phyloP scores from a whole-genome alignment of 805 yeast genomes.

The Saccharomyces jurei region DNA sequence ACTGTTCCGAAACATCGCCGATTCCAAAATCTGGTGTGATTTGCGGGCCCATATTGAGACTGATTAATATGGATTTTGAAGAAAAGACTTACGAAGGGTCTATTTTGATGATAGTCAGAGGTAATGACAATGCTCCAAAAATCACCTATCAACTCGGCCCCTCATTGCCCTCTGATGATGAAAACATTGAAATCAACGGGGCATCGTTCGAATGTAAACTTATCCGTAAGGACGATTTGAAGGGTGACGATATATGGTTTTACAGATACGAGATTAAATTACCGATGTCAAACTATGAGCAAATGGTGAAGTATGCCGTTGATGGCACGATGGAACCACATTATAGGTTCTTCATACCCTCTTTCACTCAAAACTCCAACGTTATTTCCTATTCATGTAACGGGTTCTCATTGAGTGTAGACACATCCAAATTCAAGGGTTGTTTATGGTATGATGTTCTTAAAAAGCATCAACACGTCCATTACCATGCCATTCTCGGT shows the following conservation, averaged over 20 bases:
- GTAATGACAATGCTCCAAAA: slow-evolving; percentile 32
- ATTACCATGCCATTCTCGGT: slow-evolving; percentile 90
- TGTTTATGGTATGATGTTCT: slow-evolving; percentile 84
- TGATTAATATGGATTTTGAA: slow-evolving; percentile 53
- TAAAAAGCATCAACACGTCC: slow-evolving; percentile 51
- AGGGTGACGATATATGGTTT: slow-evolving; percentile 39
- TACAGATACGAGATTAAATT: slow-evolving; percentile 58
- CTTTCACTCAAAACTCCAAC: slow-evolving; percentile 61
- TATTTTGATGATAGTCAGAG: slow-evolving; percentile 50
- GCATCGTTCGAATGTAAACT: slow-evolving; percentile 11
- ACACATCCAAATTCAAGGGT: slow-evolving; percentile 58
- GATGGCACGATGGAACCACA: slow-evolving; percentile 37
- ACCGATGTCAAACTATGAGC: slow-evolving; percentile 42
- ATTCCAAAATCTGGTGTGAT: slow-evolving; percentile 21
- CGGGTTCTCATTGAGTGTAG: slow-evolving; percentile 74
- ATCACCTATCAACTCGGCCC: slow-evolving; percentile 16
- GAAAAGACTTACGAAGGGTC: slow-evolving; percentile 52
- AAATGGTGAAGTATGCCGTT: slow-evolving; percentile 54
- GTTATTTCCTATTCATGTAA: slow-evolving; percentile 80
- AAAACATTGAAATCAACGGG: not conserved
- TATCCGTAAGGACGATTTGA: slow-evolving; percentile 34
- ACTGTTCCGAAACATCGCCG: slow-evolving; percentile 18
- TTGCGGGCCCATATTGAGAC: slow-evolving; percentile 75
- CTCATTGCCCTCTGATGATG: slow-evolving; percentile 19
- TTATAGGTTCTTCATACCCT: slow-evolving; percentile 66